A percentile compares a stretch with the other conserved stretches of the same genome.
phyloP scores from a whole-genome alignment of 2,329 filamentous ascomycete genomes.

The Orbilia brochopaga region DNA sequence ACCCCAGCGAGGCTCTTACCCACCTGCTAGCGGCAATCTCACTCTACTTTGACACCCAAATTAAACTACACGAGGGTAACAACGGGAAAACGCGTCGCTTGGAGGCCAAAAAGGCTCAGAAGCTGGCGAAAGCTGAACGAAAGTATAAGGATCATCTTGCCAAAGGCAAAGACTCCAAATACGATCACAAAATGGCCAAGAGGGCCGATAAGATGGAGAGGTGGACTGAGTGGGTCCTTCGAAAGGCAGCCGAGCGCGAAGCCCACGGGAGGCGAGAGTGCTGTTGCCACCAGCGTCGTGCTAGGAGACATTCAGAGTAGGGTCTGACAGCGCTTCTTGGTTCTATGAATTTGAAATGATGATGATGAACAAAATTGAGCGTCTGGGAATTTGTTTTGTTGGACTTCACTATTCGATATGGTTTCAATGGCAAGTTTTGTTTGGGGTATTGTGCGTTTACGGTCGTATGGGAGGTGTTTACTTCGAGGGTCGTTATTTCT shows the following conservation, averaged over 20 bases:
- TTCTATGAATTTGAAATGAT: no score
- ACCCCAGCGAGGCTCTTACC: not conserved
- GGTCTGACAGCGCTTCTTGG: not conserved
- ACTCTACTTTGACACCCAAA: conserved; percentile 34
- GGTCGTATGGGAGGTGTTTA: no score
- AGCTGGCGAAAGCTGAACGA: conserved; percentile 38
- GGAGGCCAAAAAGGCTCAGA: conserved; percentile 30
- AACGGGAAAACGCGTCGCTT: conserved; percentile 5
- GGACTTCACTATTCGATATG: no score
- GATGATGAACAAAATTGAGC: no score
- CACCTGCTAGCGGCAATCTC: conserved; percentile 18
- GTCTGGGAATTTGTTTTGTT: no score
- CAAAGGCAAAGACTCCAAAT: conserved; percentile 34
- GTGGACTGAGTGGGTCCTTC: conserved; percentile 31
- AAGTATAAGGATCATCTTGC: conserved; percentile 32
- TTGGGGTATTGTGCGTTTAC: no score
- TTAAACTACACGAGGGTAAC: conserved; percentile 13
- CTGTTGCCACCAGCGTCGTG: not conserved
- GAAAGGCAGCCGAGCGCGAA: conserved; percentile 10
- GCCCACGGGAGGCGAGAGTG: conserved; percentile 5
- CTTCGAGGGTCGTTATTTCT: no score
- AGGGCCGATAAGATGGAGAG: conserved; percentile 44
- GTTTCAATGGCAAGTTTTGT: no score
- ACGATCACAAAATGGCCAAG: conserved; percentile 24
- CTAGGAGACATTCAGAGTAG: not conserved